Evolutionary conservation across 306 rosid species (phyloP).

Genomic region (Begonia fuchsioides): DNA sequence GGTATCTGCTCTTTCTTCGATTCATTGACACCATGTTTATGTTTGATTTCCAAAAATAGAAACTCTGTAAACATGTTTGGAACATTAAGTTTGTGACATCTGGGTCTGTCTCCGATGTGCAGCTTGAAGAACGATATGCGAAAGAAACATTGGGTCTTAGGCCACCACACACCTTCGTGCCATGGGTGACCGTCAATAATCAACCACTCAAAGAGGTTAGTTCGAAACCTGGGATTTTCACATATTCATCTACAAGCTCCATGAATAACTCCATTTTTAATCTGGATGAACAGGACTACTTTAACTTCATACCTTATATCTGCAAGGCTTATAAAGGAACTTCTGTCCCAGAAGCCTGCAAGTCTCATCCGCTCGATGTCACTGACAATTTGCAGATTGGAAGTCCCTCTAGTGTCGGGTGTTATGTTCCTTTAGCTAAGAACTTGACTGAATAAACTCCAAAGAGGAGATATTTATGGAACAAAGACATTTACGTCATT

Average conservation of each 20-base stretch:
- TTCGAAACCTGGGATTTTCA: not conserved
- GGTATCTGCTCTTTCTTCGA: slow-evolving; percentile 23
- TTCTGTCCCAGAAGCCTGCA: slow-evolving; percentile 35
- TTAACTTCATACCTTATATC: slow-evolving; percentile 37
- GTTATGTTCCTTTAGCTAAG: slow-evolving; percentile 1
- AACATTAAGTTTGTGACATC: too few relatives aligned
- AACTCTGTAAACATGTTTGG: too few relatives aligned
- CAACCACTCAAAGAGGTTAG: slow-evolving; percentile 61
- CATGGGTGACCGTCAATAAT: slow-evolving; percentile 71
- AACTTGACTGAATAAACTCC: too few relatives aligned
- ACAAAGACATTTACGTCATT: too few relatives aligned
- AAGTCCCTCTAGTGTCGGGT: not conserved
- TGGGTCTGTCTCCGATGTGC: not conserved
- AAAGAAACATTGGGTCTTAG: slow-evolving; percentile 45
- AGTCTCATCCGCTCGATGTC: slow-evolving; percentile 15
- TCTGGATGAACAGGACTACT: slow-evolving; percentile 30
- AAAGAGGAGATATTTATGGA: too few relatives aligned
- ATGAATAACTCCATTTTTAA: not conserved
- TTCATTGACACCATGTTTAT: too few relatives aligned
- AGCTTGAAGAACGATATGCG: slow-evolving; percentile 53
- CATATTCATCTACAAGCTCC: not conserved
- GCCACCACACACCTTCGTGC: slow-evolving; percentile 65
- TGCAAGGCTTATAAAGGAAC: slow-evolving; percentile 48
- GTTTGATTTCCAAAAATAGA: slow-evolving; percentile 2
- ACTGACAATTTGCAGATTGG: not conserved